Conservation (phyloP, 2,329 filamentous ascomycete species). For the Aureobasidium pullulans region DNA sequence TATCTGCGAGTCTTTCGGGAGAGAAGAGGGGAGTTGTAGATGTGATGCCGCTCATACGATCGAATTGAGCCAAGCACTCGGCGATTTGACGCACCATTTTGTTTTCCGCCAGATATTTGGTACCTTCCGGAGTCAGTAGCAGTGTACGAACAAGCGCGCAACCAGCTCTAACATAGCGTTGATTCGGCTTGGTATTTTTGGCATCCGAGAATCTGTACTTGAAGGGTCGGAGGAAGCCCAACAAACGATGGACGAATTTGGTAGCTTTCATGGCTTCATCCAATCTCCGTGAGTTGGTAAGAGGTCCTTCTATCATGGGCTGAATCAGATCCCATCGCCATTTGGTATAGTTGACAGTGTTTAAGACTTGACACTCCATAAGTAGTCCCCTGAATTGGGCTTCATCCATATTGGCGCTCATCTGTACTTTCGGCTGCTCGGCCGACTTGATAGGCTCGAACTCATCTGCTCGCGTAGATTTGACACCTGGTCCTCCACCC, state of each 20-base stretch:
- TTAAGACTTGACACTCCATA: slow-evolving; percentile 76
- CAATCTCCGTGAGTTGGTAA: slow-evolving; percentile 82
- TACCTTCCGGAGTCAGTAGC: slow-evolving; percentile 76
- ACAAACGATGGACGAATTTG: slow-evolving; percentile 90
- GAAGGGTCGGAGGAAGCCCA: slow-evolving; percentile 94
- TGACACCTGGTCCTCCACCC: slow-evolving; percentile 2
- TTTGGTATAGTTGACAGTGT: slow-evolving; percentile 83
- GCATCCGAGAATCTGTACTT: slow-evolving; percentile 92
- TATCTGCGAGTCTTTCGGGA: slow-evolving; percentile 73
- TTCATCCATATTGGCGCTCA: slow-evolving; percentile 56
- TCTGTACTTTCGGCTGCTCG: slow-evolving; percentile 45
- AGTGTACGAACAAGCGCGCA: slow-evolving; percentile 83
- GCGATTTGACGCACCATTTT: slow-evolving; percentile 90
- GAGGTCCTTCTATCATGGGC: slow-evolving; percentile 82
- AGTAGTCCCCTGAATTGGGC: slow-evolving; percentile 55
- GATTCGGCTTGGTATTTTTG: slow-evolving; percentile 83
- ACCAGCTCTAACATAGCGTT: slow-evolving; percentile 85
- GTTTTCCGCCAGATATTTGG: slow-evolving; percentile 79
- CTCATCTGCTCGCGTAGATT: slow-evolving; percentile 2
- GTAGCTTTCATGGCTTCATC: slow-evolving; percentile 92
- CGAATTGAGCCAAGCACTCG: slow-evolving; percentile 91
- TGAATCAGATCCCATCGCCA: slow-evolving; percentile 97
- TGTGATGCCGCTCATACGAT: slow-evolving; percentile 66
- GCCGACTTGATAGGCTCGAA: slow-evolving; percentile 26
- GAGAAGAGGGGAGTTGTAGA: slow-evolving; percentile 88